These are phyloP conservation scores for Thalassiosira profunda DNA, from an alignment of 108 stramenopile species.

Conservation along the genomic window DNA sequence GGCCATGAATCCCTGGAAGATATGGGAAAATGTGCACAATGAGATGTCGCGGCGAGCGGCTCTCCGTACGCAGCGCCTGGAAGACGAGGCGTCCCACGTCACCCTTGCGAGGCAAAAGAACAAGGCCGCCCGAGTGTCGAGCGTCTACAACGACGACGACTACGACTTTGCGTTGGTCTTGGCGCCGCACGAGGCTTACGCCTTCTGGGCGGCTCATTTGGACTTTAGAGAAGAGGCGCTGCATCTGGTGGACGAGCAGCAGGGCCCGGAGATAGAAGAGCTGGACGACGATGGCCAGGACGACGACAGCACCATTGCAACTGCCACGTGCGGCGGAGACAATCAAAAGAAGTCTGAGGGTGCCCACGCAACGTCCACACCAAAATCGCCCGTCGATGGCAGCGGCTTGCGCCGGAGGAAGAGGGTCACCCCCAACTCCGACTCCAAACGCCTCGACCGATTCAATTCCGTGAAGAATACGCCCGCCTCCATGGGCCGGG, in stretches of 20 bases:
- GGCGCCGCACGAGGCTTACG: conserved; percentile 76
- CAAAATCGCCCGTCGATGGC: conserved; percentile 12
- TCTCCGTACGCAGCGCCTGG: conserved; percentile 15
- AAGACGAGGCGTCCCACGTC: conserved; percentile 46
- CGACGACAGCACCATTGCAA: conserved; percentile 45
- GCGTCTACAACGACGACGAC: conserved; percentile 61
- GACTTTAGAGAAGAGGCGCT: conserved; percentile 84
- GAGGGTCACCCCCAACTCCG: conserved; percentile 15
- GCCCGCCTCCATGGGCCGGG: conserved; percentile 13
- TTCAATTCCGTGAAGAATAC: conserved; percentile 20
- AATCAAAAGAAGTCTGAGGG: neutral
- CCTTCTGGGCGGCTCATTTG: conserved; percentile 79
- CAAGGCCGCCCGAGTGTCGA: conserved; percentile 26
- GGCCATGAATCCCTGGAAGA: conserved; percentile 41
- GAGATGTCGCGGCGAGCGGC: conserved; percentile 47
- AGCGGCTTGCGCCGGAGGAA: conserved; percentile 45
- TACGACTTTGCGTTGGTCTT: conserved; percentile 87
- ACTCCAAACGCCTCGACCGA: conserved; percentile 1
- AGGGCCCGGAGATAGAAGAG: conserved; percentile 34
- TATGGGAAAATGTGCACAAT: conserved; percentile 45
- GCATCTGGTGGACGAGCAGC: conserved; percentile 45
- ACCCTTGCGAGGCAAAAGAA: conserved; percentile 48
- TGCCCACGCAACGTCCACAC: neutral
- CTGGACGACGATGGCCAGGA: conserved; percentile 25
- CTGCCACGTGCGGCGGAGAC: conserved; percentile 15